A percentile compares a stretch with the other conserved stretches of the same genome.
Conservation (phyloP, 1,139 yeast genomes). For the Taphrina betulina region DNA sequence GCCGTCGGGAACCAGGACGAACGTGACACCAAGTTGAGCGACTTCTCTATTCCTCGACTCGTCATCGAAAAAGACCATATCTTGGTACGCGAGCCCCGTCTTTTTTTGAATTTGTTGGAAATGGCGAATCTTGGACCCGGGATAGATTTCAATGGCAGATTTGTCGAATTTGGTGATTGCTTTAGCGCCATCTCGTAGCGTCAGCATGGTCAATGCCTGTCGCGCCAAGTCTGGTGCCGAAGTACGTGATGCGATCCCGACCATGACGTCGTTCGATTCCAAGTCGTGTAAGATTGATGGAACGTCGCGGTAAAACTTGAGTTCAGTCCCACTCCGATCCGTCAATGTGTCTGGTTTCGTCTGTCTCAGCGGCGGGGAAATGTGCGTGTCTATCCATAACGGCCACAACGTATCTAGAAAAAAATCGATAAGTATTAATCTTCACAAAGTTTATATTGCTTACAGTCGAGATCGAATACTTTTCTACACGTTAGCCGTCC, state of each 20-base stretch:
- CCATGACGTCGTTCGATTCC: slow-evolving; percentile 47
- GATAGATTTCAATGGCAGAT: slow-evolving; percentile 39
- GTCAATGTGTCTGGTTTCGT: slow-evolving; percentile 43
- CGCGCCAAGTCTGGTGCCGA: slow-evolving; percentile 60
- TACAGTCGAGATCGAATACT: slow-evolving; percentile 4
- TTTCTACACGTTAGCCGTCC: not conserved
- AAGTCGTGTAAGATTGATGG: slow-evolving; percentile 54
- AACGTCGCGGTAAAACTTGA: slow-evolving; percentile 62
- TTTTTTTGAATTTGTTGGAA: slow-evolving; percentile 52
- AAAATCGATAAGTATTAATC: slow-evolving; percentile 56
- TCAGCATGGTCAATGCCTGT: slow-evolving; percentile 53
- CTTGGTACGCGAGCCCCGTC: slow-evolving; percentile 52
- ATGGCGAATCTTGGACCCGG: slow-evolving; percentile 57
- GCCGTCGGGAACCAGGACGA: slow-evolving; percentile 57
- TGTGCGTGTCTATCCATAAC: slow-evolving; percentile 68
- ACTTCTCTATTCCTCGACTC: slow-evolving; percentile 68
- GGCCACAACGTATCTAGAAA: slow-evolving; percentile 82
- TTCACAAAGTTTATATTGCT: too few relatives aligned
- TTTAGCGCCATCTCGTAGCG: slow-evolving; percentile 50
- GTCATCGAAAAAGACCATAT: slow-evolving; percentile 68
- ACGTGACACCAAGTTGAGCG: slow-evolving; percentile 59
- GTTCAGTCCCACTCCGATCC: slow-evolving; percentile 51
- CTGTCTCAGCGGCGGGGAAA: slow-evolving; percentile 52
- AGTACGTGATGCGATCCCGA: slow-evolving; percentile 67
- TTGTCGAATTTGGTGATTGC: slow-evolving; percentile 45